These are phyloP conservation scores for Hippophae rhamnoides DNA, from an alignment of 306 rosid genomes.

Conservation along the genomic window DNA sequence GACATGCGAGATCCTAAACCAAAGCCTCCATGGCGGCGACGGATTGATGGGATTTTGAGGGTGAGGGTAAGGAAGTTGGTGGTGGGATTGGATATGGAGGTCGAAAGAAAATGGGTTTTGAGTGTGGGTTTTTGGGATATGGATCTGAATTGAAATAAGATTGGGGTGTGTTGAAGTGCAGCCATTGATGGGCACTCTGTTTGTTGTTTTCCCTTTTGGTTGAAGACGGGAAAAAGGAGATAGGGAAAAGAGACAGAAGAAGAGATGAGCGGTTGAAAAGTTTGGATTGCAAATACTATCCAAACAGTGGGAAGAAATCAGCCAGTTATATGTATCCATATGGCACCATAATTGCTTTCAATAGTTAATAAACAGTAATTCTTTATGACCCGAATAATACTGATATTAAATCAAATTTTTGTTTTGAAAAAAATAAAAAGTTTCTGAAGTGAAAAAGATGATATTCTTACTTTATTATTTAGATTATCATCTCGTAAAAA, in stretches of 20 bases:
- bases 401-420: too few relatives aligned
- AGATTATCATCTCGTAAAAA: too few relatives aligned
- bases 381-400: too few relatives aligned
- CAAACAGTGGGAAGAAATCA: conserved; percentile 3
- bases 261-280: neutral
- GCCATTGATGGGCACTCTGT: conserved; percentile 40
- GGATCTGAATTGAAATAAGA: conserved; percentile 52
- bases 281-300: neutral
- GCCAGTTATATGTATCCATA: conserved; percentile 18
- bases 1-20: conserved; percentile 43
- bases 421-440: too few relatives aligned
- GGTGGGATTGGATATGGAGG: conserved; percentile 10
- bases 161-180: conserved; percentile 47
- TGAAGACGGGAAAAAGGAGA: conserved; percentile 1
- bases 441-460: too few relatives aligned
- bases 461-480: too few relatives aligned
- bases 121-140: conserved; percentile 26
- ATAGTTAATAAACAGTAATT: too few relatives aligned
- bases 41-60: conserved; percentile 6
- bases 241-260: neutral
- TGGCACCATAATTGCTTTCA: neutral
- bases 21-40: conserved; percentile 20
- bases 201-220: neutral
- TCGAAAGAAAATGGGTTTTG: conserved; percentile 33
- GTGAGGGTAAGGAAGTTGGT: conserved; percentile 36